Percentiles rank a stretch among this genome's conserved stretches.
phyloP scores from a whole-genome alignment of 805 yeast genomes.

The Candida ulmi region DNA sequence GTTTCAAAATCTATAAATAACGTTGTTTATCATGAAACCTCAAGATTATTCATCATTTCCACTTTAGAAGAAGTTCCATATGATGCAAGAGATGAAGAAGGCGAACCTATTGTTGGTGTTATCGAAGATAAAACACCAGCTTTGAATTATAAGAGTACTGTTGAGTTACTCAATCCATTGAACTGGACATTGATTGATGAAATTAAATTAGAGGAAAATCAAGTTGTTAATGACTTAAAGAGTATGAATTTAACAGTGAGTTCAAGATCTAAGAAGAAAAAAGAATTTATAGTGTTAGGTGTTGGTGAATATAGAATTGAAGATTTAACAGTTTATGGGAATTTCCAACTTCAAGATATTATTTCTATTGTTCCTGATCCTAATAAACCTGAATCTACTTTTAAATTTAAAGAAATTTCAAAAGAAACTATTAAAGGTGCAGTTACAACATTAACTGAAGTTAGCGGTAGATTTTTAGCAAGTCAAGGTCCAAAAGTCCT shows the following conservation, averaged over 20 bases:
- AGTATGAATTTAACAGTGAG: constrained; percentile 31
- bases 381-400: constrained; percentile 76
- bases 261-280: constrained; percentile 36
- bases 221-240: constrained; percentile 38
- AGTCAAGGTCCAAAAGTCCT: constrained; percentile 81
- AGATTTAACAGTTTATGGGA: constrained; percentile 75
- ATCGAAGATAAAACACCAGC: constrained; percentile 49
- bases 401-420: constrained; percentile 66
- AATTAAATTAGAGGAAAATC: constrained; percentile 60
- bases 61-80: constrained; percentile 55
- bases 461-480: constrained; percentile 77
- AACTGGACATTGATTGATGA: constrained; percentile 74
- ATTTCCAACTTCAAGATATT: constrained; percentile 66
- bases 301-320: constrained; percentile 72
- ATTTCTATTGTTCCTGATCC: constrained; percentile 88
- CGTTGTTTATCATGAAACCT: constrained; percentile 62
- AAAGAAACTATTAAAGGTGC: constrained; percentile 81
- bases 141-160: constrained; percentile 47
- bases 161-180: constrained; percentile 62
- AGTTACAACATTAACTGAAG: constrained; percentile 67
- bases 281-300: constrained; percentile 75
- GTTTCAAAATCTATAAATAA: constrained; percentile 61
- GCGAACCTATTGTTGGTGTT: constrained; percentile 52
- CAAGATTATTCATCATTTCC: constrained; percentile 58
- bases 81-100: constrained; percentile 70